A percentile compares a stretch with the other conserved stretches of the same genome.
Conservation (phyloP, 106 monocot genomes). For the Gastrodia elata region DNA sequence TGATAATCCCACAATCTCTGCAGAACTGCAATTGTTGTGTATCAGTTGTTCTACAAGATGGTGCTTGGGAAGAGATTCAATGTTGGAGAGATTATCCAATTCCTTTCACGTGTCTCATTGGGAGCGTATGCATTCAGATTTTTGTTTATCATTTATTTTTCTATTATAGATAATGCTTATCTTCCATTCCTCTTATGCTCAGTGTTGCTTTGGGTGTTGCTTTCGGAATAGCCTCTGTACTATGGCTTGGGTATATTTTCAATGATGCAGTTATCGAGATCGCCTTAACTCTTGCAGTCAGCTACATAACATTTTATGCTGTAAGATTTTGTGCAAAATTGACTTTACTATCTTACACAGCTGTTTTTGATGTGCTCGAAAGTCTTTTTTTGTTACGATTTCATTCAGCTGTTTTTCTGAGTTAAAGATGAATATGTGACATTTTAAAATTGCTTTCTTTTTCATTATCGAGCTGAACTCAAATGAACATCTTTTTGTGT, state of each 20-base stretch:
- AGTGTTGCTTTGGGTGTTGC: slow-evolving; percentile 93
- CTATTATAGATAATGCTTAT: not conserved
- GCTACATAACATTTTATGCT: slow-evolving; percentile 85
- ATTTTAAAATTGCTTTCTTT: too few relatives aligned
- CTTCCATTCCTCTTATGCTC: slow-evolving; percentile 10
- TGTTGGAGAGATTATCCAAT: slow-evolving; percentile 58
- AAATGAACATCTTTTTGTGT: too few relatives aligned
- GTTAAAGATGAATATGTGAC: not conserved
- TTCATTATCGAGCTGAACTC: too few relatives aligned
- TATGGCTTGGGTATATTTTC: slow-evolving; percentile 94
- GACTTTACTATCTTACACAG: not conserved
- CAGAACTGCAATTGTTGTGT: slow-evolving; percentile 98
- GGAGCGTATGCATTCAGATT: slow-evolving; percentile 79
- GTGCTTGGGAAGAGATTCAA: slow-evolving; percentile 66
- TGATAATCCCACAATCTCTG: not conserved
- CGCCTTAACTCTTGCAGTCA: slow-evolving; percentile 82
- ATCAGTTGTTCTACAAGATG: slow-evolving; percentile 89
- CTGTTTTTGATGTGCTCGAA: not conserved
- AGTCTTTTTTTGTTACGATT: not conserved
- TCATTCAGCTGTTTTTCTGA: not conserved
- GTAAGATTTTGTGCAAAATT: slow-evolving; percentile 41
- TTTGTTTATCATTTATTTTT: not conserved
- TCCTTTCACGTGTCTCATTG: slow-evolving; percentile 88
- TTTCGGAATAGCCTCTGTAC: slow-evolving; percentile 80
- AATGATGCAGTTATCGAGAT: slow-evolving; percentile 99